These are phyloP conservation scores for Rubus parviflorus DNA, from an alignment of 306 rosid genomes.

Conservation along the genomic window DNA sequence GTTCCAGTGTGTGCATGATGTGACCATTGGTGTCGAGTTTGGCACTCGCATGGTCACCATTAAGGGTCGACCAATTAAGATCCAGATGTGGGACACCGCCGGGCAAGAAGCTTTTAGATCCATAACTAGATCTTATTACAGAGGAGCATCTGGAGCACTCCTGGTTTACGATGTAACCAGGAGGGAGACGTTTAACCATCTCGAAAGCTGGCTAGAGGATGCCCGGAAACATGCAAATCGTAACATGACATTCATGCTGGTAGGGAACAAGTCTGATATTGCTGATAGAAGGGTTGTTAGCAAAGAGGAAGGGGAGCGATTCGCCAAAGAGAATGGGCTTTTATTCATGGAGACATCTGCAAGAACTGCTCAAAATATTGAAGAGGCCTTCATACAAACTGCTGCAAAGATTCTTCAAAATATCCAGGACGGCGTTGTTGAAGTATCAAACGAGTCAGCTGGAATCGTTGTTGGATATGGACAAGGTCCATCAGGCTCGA, in stretches of 20 bases:
- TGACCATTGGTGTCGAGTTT: slow-evolving; percentile 90
- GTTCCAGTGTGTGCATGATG: slow-evolving; percentile 91
- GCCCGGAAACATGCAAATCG: slow-evolving; percentile 93
- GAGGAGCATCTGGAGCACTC: slow-evolving; percentile 95
- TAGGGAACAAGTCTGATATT: slow-evolving; percentile 85
- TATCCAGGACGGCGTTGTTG: not conserved
- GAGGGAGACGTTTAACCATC: slow-evolving; percentile 80
- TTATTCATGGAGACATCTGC: slow-evolving; percentile 3
- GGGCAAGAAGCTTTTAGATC: slow-evolving; percentile 97
- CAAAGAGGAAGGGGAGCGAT: slow-evolving; percentile 84
- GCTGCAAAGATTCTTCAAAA: not conserved
- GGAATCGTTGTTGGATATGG: not conserved
- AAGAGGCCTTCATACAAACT: not conserved
- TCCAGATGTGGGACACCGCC: slow-evolving; percentile 98
- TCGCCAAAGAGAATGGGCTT: not conserved
- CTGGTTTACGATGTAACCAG: slow-evolving; percentile 93
- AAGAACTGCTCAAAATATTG: not conserved
- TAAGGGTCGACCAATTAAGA: slow-evolving; percentile 71
- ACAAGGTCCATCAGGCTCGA: not conserved
- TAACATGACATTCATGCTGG: slow-evolving; percentile 85
- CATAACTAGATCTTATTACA: slow-evolving; percentile 84
- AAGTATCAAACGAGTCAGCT: not conserved
- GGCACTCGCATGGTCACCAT: slow-evolving; percentile 93
- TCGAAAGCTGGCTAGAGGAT: slow-evolving; percentile 91
- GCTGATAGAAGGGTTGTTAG: slow-evolving; percentile 84